Base-by-base conservation (phyloP, 257 asterid species). In the Nicotiana attenuata region DNA sequence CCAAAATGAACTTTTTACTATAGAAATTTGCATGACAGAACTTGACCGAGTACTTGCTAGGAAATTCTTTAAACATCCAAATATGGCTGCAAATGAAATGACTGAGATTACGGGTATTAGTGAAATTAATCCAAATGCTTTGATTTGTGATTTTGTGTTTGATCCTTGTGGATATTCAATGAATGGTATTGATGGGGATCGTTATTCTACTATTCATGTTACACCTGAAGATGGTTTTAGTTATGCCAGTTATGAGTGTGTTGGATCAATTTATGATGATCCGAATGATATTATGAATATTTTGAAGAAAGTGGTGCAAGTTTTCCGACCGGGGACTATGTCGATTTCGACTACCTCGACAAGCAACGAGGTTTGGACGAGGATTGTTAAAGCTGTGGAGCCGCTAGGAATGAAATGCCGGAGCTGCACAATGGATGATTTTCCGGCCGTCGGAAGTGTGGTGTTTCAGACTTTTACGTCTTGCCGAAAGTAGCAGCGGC, bases 151-250 rank as follows among this genome's bases (percentile, higher is more conserved):
- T 83, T 96, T 88, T 77, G 98, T 95, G 7, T 96, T 96, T 38
- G 98, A 94, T 69, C 98, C 99, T 0, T 96, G 99, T 77, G 99
- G 99, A 0, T 96, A 96, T 78, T 96, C 99, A 0, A 96, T 96
- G 99, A 96, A 96, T 73, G 97, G 98, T 0, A 69, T 94, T 4
- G 97, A 93, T 33, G 88, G 88, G 13, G 84, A 85, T 80, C 96
- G 98, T 41, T 96, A 96, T 82, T 96, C 97, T 2, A 96, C 99
- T 5, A 91, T 96, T 64, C 99, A 96, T 77, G 99, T 96, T 16
- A 96, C 99, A 10, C 99, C 99, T 5, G 99, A 96, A 87, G 98
- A 96, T 14, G 99, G 95, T 1, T 94, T 92, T 68, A 96, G 99
- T 78, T 96, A 96, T 69, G 99, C 99, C 0, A 96, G 99, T 80